phyloP scores from a whole-genome alignment of 495 filamentous ascomycete genomes.

The Pseudotulostoma volvatum region DNA sequence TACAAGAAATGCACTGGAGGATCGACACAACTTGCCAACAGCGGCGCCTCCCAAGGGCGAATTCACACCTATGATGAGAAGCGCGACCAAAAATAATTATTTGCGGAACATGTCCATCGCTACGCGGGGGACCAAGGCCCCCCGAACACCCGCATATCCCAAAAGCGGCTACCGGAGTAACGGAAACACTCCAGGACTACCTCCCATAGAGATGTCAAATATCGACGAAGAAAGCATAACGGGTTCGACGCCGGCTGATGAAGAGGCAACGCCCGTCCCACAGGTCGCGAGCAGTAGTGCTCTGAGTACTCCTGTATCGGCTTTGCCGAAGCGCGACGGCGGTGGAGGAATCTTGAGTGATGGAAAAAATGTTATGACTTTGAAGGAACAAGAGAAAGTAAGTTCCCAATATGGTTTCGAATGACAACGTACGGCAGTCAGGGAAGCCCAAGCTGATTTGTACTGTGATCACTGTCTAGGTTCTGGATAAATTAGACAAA shows the following conservation, averaged over 20 bases:
- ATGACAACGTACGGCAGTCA: too few species aligned
- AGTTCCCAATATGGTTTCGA: slow-evolving; percentile 8
- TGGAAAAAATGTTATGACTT: slow-evolving; percentile 66
- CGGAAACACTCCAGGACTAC: slow-evolving; percentile 48
- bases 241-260: slow-evolving; percentile 35
- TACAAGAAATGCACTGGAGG: slow-evolving; percentile 39
- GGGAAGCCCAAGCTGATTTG: too few species aligned
- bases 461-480: too few species aligned
- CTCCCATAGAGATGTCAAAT: slow-evolving; percentile 39
- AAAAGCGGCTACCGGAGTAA: slow-evolving; percentile 42
- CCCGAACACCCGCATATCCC: slow-evolving; percentile 54
- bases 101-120: slow-evolving; percentile 37
- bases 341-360: slow-evolving; percentile 49
- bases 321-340: slow-evolving; percentile 40
- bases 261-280: slow-evolving; percentile 46
- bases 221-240: slow-evolving; percentile 50
- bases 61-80: slow-evolving; percentile 88
- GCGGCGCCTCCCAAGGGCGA: slow-evolving; percentile 48
- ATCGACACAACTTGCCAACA: slow-evolving; percentile 46
- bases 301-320: slow-evolving; percentile 61
- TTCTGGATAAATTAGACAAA: slow-evolving; percentile 89
- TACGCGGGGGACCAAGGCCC: slow-evolving; percentile 35
- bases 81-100: slow-evolving; percentile 65
- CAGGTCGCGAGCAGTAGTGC: slow-evolving; percentile 60
- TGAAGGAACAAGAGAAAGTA: slow-evolving; percentile 88